Conservation (phyloP, 306 rosid genomes). For the Fragaria nilgerrensis region DNA sequence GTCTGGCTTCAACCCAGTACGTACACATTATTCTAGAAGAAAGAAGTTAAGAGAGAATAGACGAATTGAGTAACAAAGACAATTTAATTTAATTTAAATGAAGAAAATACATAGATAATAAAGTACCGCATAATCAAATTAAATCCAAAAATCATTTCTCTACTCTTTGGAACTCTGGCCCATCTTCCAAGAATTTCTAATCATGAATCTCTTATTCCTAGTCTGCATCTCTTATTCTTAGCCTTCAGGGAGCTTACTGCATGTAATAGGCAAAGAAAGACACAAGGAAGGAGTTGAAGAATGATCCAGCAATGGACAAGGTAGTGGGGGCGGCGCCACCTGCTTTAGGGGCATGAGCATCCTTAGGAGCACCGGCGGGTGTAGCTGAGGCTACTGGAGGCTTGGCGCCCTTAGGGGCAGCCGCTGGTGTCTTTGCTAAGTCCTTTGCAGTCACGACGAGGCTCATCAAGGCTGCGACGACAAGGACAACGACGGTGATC, state of each 20-base stretch:
- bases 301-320: not conserved
- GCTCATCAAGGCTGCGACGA: constrained; percentile 7
- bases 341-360: not conserved
- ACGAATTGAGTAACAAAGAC: not conserved
- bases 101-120: not conserved
- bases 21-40: no score
- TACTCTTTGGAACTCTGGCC: not conserved
- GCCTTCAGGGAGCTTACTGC: not conserved
- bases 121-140: not conserved
- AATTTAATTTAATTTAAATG: not conserved
- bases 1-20: no score
- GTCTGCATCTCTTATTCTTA: not conserved
- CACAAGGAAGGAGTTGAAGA: not conserved
- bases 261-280: constrained; percentile 3
- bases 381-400: not conserved
- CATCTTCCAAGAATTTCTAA: not conserved
- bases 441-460: not conserved
- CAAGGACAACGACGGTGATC: constrained; percentile 8
- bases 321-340: not conserved
- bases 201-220: not conserved
- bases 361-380: not conserved
- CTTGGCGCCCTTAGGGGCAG: not conserved
- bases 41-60: not conserved
- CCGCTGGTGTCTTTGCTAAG: not conserved
- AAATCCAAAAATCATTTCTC: not conserved